Conservation (phyloP, 176 grass and related monocot genomes). For the Rhipidocladum racemiflorum region DNA sequence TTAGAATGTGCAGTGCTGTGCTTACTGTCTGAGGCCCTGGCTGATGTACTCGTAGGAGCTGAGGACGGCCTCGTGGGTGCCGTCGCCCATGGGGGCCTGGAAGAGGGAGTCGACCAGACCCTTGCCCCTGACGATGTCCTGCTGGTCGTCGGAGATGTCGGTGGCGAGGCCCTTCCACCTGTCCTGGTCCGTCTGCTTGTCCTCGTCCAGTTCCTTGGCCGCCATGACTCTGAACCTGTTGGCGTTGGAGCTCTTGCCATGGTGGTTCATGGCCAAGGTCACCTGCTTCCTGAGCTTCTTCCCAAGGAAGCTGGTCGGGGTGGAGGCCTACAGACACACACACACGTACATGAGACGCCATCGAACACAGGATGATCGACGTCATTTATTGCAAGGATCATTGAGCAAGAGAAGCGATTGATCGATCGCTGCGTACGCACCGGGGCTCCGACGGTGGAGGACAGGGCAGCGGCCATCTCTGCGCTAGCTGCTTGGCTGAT, state of each 20-base stretch:
- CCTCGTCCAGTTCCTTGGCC: slow-evolving; percentile 58
- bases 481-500: not conserved
- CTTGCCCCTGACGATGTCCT: slow-evolving; percentile 93
- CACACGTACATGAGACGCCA: not conserved
- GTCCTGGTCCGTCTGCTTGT: slow-evolving; percentile 44
- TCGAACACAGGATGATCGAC: not conserved
- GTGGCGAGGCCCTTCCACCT: slow-evolving; percentile 59
- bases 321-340: slow-evolving; percentile 25
- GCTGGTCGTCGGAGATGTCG: slow-evolving; percentile 86
- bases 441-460: slow-evolving; percentile 73
- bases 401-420: not conserved
- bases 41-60: slow-evolving; percentile 93
- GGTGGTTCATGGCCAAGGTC: slow-evolving; percentile 40
- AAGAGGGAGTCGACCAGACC: slow-evolving; percentile 70
- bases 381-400: not conserved
- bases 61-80: slow-evolving; percentile 86
- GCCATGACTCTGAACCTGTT: slow-evolving; percentile 53
- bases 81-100: slow-evolving; percentile 74
- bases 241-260: slow-evolving; percentile 31
- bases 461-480: slow-evolving; percentile 68
- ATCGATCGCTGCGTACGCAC: slow-evolving; percentile 19
- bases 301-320: slow-evolving; percentile 40
- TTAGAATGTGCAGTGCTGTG: not conserved
- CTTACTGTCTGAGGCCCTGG: slow-evolving; percentile 60
- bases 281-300: slow-evolving; percentile 49